Evolutionary conservation across 352 stramenopile species (phyloP), one percentile per base, ranked within the genome.

Genomic region (Pilasporangium apinafurcum): DNA sequence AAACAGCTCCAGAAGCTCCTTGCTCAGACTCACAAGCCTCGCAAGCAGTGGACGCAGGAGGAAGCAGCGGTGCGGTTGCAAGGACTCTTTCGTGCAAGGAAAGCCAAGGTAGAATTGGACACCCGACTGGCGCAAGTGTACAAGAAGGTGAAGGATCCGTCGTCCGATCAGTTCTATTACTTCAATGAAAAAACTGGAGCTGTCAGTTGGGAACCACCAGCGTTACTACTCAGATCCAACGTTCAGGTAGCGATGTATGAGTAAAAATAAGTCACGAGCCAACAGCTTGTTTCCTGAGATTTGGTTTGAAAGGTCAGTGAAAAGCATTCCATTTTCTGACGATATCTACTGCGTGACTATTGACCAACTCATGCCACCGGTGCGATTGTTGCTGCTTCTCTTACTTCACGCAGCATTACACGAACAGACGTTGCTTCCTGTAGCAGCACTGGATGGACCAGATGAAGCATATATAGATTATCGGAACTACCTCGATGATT

Each of bases 131-230:
- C 48, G 4, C 50, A 68, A 22, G 58, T 60, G 3, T 91, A 82
- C 71, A 77, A 66, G 53, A 67, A 80, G 37, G 64, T 80, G 2
- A 41, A 67, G 34, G 81, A 92, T 29, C 35, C 54, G 0, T 51
- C 56, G 18, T 72, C 59, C 8, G 59, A 57, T 0, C 59, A 53
- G 26, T 81, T 80, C 45, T 92, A 90, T 59, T 92, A 84, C 44
- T 68, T 86, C 28, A 78, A 92, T 31, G n/a, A 74, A n/a, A 32
- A 54, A 13, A 91, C 81, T 0, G 65, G 75, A 29, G 60, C 57
- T 8, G 73, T 77, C 59, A 87, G 67, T 34, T 90, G 74, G 77
- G 68, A 81, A 9, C 57, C 46, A 10, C 77, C 77, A 1, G 53
- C 53, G 41, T 46, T 82, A 4, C 21, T 60, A 20, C 38, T 53